Base-by-base conservation (phyloP, 768 basidiomycete genomes). In the Auriscalpium orientale region DNA sequence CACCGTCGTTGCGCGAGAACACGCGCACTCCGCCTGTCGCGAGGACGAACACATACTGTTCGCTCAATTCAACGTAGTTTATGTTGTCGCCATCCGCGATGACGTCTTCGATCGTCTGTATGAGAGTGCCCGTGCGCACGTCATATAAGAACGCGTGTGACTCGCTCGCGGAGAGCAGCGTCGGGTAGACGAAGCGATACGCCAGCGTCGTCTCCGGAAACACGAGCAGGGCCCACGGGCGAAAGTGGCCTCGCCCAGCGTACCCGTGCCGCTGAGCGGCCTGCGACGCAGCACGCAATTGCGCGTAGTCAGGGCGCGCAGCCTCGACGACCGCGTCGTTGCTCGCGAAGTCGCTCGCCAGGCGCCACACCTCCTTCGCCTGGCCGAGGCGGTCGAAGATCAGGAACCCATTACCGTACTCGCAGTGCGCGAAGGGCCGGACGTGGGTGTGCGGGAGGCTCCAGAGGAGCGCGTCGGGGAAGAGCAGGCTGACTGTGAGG, bases 321-420 rank as follows among this genome's bases (percentile, higher is more conserved):
- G 50, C 28, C 49, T 34, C 28, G 7, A 51, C 3, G 12, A 56
- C 43, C 1, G 46, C 46, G 20, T 61, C 55, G 35, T 20, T 60
- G 46, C 46, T 50, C 13, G 37, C 34, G 51, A 56, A 44, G 38
- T 74, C 70, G 4, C 70, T 61, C 7, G 73, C 63, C 28, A 63
- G 75, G 33, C 84, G 73, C 90, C 89, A 92, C 13, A 90, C 80
- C 65, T 92, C 90, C 59, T 85, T 85, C 58, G 70, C 64, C 9
- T 76, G 75, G 33, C 74, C 76, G 20, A 66, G 46, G 34, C 84
- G 79, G 62, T 90, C 85, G 65, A 89, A 87, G 48, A 91, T 70
- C 48, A 90, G 71, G 63, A 79, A 89, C 9, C 90, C 89, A 33
- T 77, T 70, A 13, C 74, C 81, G 59, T 89, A 92, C 67, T 91